These are phyloP conservation scores for Colletotrichum lini DNA, from an alignment of 2,329 filamentous ascomycete species.

Conservation along the genomic window DNA sequence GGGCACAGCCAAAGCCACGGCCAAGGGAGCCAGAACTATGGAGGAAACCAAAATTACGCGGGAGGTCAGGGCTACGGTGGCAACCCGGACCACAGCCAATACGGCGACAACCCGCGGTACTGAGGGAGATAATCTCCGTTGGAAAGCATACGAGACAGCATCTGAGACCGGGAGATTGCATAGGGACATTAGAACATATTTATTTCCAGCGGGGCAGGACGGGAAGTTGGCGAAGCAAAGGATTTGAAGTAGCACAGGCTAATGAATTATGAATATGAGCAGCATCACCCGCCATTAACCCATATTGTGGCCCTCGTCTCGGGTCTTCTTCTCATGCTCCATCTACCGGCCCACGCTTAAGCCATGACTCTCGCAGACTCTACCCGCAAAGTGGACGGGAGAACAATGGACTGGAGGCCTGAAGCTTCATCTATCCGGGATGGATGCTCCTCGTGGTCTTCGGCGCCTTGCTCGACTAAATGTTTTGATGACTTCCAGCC, in stretches of 20 bases:
- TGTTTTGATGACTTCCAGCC: no score
- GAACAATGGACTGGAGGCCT: fast-evolving
- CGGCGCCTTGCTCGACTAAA: no score
- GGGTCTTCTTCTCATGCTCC: no score
- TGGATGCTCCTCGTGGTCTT: no score
- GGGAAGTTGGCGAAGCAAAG: neutral
- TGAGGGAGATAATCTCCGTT: constrained; percentile 19
- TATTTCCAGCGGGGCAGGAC: neutral
- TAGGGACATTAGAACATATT: neutral
- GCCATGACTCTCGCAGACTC: no score
- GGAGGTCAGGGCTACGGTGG: constrained; percentile 45
- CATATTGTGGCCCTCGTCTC: neutral
- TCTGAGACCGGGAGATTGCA: neutral
- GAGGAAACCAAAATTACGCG: constrained; percentile 34
- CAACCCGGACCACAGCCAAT: constrained; percentile 40
- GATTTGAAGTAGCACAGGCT: neutral
- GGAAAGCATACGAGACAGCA: neutral
- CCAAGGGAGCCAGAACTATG: constrained; percentile 36
- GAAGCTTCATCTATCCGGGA: no score
- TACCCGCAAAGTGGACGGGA: no score
- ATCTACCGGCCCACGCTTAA: no score
- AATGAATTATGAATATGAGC: constrained; percentile 34
- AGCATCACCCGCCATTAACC: neutral
- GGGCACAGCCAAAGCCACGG: constrained; percentile 37
- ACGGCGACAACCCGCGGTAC: constrained; percentile 46